Evolutionary conservation across 176 grass and related monocot genomes (phyloP), one percentile per base, ranked within the genome.

Genomic region (Triticum monococcum): DNA sequence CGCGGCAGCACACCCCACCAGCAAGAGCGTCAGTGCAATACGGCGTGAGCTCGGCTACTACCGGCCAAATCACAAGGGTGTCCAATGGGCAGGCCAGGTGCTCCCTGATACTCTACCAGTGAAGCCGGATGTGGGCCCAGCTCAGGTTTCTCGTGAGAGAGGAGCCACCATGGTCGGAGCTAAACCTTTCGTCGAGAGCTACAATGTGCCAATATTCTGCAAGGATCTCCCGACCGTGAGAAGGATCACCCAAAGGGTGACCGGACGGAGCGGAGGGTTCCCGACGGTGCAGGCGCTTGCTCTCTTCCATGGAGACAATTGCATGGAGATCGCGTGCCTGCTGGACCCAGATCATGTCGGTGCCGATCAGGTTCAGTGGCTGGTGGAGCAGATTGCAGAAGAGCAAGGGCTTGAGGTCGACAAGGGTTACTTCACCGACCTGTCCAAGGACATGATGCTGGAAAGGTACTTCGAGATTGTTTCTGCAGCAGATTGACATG

Each of bases 351-450:
- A 72, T 57, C 80, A 70, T 72, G 88, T 91, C 5, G 75, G 86
- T 17, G 73, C 90, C 0, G 79, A 88, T 81, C 88, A 88, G 69
- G 74, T 97, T 87, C 95, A 97, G 43, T 83, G 32, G 4, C 83
- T 73, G 31, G 90, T 97, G 22, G 92, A 92, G 78, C 87, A 75
- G 79, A 89, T 89, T 75, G 83, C 88, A 9, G 75, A 36, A 13
- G 88, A 92, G 16, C 88, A 90, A 76, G 95, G 90, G 4, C 89
- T 94, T 41, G 85, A 79, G 60, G 92, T 94, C 46, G 95, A 90
- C 35, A 87, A 91, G 61, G 95, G 92, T 1, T 97, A 97, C 81
- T 92, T 41, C 85, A 97, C 95, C n/a, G 95, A 97, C 46, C 37
- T 92, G 25, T 84, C 95, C 59, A 87, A 89, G 83, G 95, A 94